Evolutionary conservation across 768 basidiomycete genomes (phyloP), one percentile per base, ranked within the genome.

Genomic region (Tulasnella calospora): DNA sequence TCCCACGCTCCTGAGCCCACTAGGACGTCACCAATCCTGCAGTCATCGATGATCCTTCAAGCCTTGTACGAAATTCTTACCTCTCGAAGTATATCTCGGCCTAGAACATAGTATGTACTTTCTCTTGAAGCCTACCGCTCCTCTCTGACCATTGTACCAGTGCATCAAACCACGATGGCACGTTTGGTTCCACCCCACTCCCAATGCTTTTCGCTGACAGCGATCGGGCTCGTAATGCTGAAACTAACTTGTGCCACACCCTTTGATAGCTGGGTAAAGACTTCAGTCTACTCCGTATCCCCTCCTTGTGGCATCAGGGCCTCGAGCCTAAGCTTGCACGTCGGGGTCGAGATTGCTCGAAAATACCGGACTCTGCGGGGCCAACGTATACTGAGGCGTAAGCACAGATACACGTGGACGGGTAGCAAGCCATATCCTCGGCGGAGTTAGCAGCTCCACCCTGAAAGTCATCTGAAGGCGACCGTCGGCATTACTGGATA

Each of bases 1-100:
- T 67, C 61, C 61, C 61, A 67, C 61, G 61, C 61, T 35, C 61
- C 61, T 67, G 61, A 67, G 30, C 61, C 30, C 30, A 67, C 61
- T 67, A 8, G 27, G 61, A 67, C 61, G 61, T 67, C 61, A 67
- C 61, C 61, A 30, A 67, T 30, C 61, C 61, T 67, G 12, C 61
- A 23, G 27, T 13, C 30, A 15, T 10, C n/a, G 10, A 15, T 0
- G 61, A 35, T 9, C 30, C 30, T 67, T 35, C n/a, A 35, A 30
- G 33, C 19, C 15, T 67, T 67, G 61, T 67, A 67, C 61, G 61
- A 67, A 67, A 35, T 67, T 19, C 27, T 67, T 27, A 67, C 61
- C 33, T 30, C 44, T 67, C 51, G 9, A 51, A 51, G 9, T 10
- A 23, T 51, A 51, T 51, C 23, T n/a, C 21, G 23, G 51, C 17